Percentiles rank a stretch among this genome's conserved stretches.
Conservation (phyloP, 306 rosid genomes). For the Begonia peltatifolia region DNA sequence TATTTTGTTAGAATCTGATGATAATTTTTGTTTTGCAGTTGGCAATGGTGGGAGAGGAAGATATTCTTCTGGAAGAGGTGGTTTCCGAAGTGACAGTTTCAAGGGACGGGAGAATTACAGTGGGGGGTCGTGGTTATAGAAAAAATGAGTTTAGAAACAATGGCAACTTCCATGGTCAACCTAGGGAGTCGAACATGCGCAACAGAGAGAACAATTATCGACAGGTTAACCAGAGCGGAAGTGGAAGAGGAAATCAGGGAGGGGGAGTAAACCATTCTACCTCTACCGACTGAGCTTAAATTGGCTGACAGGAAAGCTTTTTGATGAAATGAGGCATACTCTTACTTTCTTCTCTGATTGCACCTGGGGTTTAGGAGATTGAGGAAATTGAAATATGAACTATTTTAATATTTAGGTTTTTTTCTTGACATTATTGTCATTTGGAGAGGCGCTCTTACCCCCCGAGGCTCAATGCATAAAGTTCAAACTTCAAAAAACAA, state of each 20-base stretch:
- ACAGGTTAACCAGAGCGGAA: conserved; percentile 47
- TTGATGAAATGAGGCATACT: neutral
- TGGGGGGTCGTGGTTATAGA: conserved; percentile 57
- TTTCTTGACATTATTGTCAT: no score
- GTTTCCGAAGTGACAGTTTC: conserved; percentile 54
- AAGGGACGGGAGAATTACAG: conserved; percentile 60
- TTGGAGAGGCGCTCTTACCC: neutral
- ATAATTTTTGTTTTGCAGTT: conserved; percentile 25
- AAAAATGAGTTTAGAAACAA: conserved; percentile 75
- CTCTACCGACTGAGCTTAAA: conserved; percentile 5
- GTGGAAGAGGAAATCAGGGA: conserved; percentile 35
- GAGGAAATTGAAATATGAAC: no score
- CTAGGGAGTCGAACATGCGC: conserved; percentile 37
- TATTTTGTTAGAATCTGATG: conserved; percentile 6
- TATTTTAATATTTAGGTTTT: no score
- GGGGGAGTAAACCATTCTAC: conserved; percentile 34
- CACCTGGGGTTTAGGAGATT: no score
- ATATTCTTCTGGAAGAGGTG: conserved; percentile 66
- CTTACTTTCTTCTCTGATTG: neutral
- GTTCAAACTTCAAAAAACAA: neutral
- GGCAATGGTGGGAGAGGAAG: conserved; percentile 77
- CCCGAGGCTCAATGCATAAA: neutral
- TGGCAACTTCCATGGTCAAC: conserved; percentile 53
- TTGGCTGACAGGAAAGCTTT: no score
- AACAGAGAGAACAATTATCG: conserved; percentile 47